Base-by-base conservation (phyloP, 768 basidiomycete species). In the Zangia roseola region DNA sequence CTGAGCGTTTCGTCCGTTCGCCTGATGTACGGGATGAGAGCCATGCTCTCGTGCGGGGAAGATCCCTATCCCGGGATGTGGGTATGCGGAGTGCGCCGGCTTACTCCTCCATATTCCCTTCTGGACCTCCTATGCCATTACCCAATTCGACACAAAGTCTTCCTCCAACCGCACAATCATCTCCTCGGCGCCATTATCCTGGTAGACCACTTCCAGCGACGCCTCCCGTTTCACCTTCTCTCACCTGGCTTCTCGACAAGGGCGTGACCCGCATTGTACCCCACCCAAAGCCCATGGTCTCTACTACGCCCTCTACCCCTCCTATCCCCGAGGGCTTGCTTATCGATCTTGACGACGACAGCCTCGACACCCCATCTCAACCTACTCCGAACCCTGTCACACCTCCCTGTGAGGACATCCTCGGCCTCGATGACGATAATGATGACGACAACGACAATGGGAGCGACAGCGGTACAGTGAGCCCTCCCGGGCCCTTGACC, bases 321-420 rank as follows among this genome's bases (percentile, higher is more conserved):
- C 61, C 58, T 70, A 56, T 78, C 71, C 46, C 68, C 71, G 49
- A 83, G 55, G 82, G 80, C 2, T 60, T 81, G 19, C 65, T 83
- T 24, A 83, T 84, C 50, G 79, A 84, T 63, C 65, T 83, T 17
- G 74, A 78, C 24, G 80, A 78, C 38, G 61, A 63, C 21, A 69
- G 65, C 40, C 57, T 69, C 10, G 68, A 69, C 28, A 48, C 47
- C 40, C 39, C 39, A 3, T 9, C 55, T 17, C 62, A 30, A 25
- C 30, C 50, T 2, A 16, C 52, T 23, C 33, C 49, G 6, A 51
- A 44, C 30, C 43, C 54, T 21, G 26, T 50, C 2, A 36, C 52
- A 3, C 67, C 62, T 1, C 56, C 58, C 16, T 59, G 43, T 13
- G 37, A 62, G 30, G 58, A 67, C 34, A 46, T 69, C 12, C 49